Conservation (phyloP, 2,329 filamentous ascomycete species). For the Aureobasidium subglaciale region DNA sequence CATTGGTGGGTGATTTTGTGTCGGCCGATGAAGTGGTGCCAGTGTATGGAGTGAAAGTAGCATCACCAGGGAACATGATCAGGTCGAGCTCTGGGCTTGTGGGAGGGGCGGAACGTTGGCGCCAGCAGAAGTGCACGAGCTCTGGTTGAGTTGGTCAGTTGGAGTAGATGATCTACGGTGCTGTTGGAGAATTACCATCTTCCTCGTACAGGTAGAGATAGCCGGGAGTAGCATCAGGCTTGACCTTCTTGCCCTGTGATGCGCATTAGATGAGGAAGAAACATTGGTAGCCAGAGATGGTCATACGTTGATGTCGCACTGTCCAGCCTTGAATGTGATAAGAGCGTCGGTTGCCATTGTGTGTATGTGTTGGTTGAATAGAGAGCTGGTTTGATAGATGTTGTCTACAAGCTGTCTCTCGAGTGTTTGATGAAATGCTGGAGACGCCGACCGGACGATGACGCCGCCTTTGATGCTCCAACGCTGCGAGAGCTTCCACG, state of each 20-base stretch:
- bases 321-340: constrained; percentile 94
- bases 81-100: constrained; percentile 77
- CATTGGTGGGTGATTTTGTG: constrained; percentile 60
- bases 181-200: constrained; percentile 56
- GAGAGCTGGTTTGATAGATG: not conserved
- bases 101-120: constrained; percentile 63
- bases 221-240: constrained; percentile 63
- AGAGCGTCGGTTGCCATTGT: constrained; percentile 76
- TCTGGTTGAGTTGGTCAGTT: constrained; percentile 44
- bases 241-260: constrained; percentile 56
- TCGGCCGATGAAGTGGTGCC: constrained; percentile 26
- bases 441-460: not conserved
- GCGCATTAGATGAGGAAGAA: not conserved
- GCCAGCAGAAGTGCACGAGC: constrained; percentile 95
- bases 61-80: constrained; percentile 87
- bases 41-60: constrained; percentile 72
- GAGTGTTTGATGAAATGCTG: constrained; percentile 4
- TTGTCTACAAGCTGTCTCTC: not conserved
- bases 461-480: not conserved
- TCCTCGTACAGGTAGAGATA: constrained; percentile 90
- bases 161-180: not conserved
- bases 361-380: constrained; percentile 10
- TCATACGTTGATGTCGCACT: constrained; percentile 72
- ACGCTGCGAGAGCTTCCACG: not conserved
- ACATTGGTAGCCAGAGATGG: not conserved